Base-by-base conservation (phyloP, 805 yeast species). In the Myxozyma melibiosi region DNA sequence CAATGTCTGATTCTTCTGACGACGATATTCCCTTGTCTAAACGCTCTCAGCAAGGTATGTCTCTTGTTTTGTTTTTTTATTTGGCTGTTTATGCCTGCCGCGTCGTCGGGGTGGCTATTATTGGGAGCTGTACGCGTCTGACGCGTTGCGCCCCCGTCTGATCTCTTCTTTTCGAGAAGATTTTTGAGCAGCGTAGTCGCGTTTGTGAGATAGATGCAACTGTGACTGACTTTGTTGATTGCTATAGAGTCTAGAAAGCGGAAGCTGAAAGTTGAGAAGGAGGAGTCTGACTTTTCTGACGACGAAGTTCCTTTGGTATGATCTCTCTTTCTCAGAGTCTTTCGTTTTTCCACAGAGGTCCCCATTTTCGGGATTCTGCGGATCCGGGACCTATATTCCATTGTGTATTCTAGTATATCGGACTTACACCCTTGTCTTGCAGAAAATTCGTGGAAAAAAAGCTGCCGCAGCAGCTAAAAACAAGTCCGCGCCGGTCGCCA, bases 1-100 rank as follows among this genome's bases (percentile, higher is more conserved):
- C 5, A 6, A 45, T 45, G 50, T 34, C 50, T 22, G 50, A 45
- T 45, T 51, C 51, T 7, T 53, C 58, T 24, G 59, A 57, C 31
- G 62, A 57, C 16, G 62, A 57, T 34, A 25, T 57, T n/a, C 62
- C 62, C 13, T 33, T 57, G 46, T 42, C 58, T 33, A 30, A 34
- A 42, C 54, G 62, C 44, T 0, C 20, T n/a, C n/a, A n/a, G 50
- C 43, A 48, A 20, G 52, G 42, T 37, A 34, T 44, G 43, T 22
- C 16, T 16, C 22, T 31, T n/a, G 13, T 16, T 2, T 34, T 35
- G 3, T 47, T 22, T 22, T 3, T 18, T 25, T 16, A 22, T 22
- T 34, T 13, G 31, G 14, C 11, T 43, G 37, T 20, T 13, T 13
- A 27, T 43, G 11, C 14, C 11, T 14, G 11, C 14, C 11, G 37